Percentiles rank a stretch among this genome's conserved stretches.
These are phyloP conservation scores for Collariella sp. DNA, from an alignment of 495 filamentous ascomycete species.

Conservation along the genomic window DNA sequence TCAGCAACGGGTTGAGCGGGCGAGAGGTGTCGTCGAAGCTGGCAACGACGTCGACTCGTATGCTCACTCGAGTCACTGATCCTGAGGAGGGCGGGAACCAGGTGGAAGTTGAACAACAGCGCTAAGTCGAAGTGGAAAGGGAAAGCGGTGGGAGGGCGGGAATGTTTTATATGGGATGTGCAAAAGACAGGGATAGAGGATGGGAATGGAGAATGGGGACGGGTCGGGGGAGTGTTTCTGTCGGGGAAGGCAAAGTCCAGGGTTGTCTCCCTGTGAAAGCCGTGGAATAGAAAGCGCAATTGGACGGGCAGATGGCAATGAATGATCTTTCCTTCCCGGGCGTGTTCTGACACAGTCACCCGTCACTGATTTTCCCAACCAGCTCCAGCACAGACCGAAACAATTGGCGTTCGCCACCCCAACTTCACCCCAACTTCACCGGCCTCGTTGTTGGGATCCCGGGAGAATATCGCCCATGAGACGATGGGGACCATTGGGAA, in stretches of 20 bases:
- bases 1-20: slow-evolving; percentile 6
- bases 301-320: too few species aligned
- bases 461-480: slow-evolving; percentile 5
- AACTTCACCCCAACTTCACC: slow-evolving; percentile 8
- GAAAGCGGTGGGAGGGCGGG: slow-evolving; percentile 8
- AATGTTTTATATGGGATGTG: slow-evolving; percentile 21
- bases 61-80: slow-evolving; percentile 3
- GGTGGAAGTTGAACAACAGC: slow-evolving; percentile 2
- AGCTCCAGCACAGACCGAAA: too few species aligned
- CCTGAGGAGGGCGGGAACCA: slow-evolving; percentile 1
- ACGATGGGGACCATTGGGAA: background rate
- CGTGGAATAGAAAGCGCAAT: too few species aligned
- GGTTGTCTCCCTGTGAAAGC: too few species aligned
- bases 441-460: background rate
- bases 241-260: too few species aligned
- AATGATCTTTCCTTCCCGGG: too few species aligned
- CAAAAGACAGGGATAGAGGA: slow-evolving; percentile 13
- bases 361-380: too few species aligned
- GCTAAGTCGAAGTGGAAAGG: background rate
- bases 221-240: too few species aligned
- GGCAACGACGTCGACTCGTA: slow-evolving; percentile 1
- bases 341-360: too few species aligned
- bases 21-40: background rate
- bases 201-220: too few species aligned
- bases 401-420: too few species aligned